phyloP scores from a whole-genome alignment of 2,329 filamentous ascomycete genomes.

The Trichoderma gracile region DNA sequence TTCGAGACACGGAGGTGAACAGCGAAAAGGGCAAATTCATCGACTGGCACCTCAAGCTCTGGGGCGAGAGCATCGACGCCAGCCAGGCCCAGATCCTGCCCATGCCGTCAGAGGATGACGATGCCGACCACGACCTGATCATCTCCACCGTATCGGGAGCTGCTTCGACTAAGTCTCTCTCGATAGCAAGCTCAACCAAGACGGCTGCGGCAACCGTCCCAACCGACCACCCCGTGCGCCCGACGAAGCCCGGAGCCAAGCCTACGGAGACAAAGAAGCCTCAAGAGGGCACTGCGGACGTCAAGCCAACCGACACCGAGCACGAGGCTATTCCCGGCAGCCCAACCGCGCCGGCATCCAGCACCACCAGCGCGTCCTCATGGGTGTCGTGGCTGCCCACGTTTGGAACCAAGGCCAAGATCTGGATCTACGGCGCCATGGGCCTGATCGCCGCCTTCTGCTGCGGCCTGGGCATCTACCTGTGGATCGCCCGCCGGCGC shows the following conservation, averaged over 20 bases:
- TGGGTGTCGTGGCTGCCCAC: conserved; percentile 87
- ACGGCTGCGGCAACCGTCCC: conserved; percentile 48
- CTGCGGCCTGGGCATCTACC: conserved; percentile 74
- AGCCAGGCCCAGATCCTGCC: conserved; percentile 73
- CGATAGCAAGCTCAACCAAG: conserved; percentile 42
- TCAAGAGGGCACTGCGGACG: conserved; percentile 37
- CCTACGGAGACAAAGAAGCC: conserved; percentile 44
- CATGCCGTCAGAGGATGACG: conserved; percentile 79
- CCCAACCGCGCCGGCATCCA: conserved; percentile 37
- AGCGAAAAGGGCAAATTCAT: conserved; percentile 73
- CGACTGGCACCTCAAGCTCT: conserved; percentile 93
- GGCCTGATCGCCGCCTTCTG: conserved; percentile 87
- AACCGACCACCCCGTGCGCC: conserved; percentile 65
- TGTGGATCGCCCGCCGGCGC: conserved; percentile 76
- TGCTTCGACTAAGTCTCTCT: conserved; percentile 42
- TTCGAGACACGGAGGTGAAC: conserved; percentile 83
- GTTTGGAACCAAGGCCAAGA: conserved; percentile 82
- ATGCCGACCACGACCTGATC: conserved; percentile 74
- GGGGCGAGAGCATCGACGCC: conserved; percentile 83
- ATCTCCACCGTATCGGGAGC: conserved; percentile 50
- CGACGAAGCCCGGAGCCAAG: conserved; percentile 50
- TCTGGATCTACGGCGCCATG: conserved; percentile 89
- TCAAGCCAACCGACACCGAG: conserved; percentile 31
- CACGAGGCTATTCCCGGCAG: no score
- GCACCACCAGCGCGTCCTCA: conserved; percentile 57